phyloP scores from a whole-genome alignment of 2,329 filamentous ascomycete species.

The Alternaria sp. region DNA sequence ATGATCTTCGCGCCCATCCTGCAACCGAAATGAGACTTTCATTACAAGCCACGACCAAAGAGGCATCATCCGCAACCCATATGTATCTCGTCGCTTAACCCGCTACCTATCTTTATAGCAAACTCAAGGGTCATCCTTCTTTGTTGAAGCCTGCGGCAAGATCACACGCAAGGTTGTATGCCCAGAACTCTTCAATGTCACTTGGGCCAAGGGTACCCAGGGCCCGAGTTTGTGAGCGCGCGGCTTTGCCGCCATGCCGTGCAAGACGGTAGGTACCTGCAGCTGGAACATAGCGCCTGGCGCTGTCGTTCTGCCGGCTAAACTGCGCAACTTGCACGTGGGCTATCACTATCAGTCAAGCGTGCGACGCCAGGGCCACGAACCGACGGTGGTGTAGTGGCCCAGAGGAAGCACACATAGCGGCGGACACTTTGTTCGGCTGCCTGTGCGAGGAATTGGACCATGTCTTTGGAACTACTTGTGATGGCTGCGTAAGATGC shows the following conservation, averaged over 20 bases:
- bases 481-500: slow-evolving; percentile 6
- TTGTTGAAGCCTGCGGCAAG: neutral
- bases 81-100: slow-evolving; percentile 14
- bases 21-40: slow-evolving; percentile 32
- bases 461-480: neutral
- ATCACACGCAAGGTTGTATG: slow-evolving; percentile 1
- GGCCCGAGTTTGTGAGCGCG: slow-evolving; percentile 13
- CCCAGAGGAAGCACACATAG: slow-evolving; percentile 1
- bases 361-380: slow-evolving; percentile 17
- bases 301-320: slow-evolving; percentile 27
- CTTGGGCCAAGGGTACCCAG: slow-evolving; percentile 11
- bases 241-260: slow-evolving; percentile 28
- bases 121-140: neutral
- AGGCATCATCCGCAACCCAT: slow-evolving; percentile 16
- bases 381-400: slow-evolving; percentile 12
- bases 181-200: slow-evolving; percentile 3
- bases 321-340: slow-evolving; percentile 31
- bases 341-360: slow-evolving; percentile 29
- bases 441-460: slow-evolving; percentile 5
- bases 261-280: slow-evolving; percentile 20
- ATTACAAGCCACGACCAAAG: slow-evolving; percentile 19
- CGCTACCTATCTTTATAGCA: slow-evolving; percentile 2
- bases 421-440: slow-evolving; percentile 1
- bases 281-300: slow-evolving; percentile 2
- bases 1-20: slow-evolving; percentile 34